phyloP scores from a whole-genome alignment of 352 stramenopile species.

The Pythium plurisporium region DNA sequence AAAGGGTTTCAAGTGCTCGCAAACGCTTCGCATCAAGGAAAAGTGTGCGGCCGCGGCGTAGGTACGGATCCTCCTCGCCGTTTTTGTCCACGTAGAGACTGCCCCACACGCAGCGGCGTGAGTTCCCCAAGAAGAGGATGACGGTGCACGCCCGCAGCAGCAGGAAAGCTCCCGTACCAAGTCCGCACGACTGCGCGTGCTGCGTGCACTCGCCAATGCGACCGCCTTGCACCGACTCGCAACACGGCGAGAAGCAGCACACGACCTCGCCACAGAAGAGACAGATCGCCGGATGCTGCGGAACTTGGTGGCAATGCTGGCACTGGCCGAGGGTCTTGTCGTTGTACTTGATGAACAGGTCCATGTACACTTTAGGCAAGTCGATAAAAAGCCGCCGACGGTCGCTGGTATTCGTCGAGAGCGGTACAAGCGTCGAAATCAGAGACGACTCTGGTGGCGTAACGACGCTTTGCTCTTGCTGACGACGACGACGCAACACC shows the following conservation, averaged over 20 bases:
- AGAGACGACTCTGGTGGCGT: background rate
- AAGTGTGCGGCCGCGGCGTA: constrained; percentile 71
- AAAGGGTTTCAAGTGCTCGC: constrained; percentile 55
- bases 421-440: background rate
- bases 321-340: constrained; percentile 56
- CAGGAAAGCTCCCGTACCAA: constrained; percentile 60
- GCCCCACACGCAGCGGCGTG: constrained; percentile 75
- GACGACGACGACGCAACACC: constrained; percentile 35
- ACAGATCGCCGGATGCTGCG: constrained; percentile 70
- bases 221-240: constrained; percentile 38
- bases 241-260: constrained; percentile 77
- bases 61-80: constrained; percentile 77
- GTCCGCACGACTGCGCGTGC: constrained; percentile 60
- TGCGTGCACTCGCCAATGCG: constrained; percentile 72
- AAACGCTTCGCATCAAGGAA: constrained; percentile 56
- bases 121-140: constrained; percentile 78
- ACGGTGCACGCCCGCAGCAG: constrained; percentile 76
- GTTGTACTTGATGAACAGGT: constrained; percentile 78
- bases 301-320: constrained; percentile 47
- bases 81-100: constrained; percentile 86
- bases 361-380: constrained; percentile 74
- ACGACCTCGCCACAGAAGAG: constrained; percentile 69
- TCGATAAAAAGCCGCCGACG: constrained; percentile 27
- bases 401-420: background rate
- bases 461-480: background rate